Evolutionary conservation across 495 filamentous ascomycete genomes (phyloP), one percentile per base, ranked within the genome.

Genomic region (Penicillium mononematosum): DNA sequence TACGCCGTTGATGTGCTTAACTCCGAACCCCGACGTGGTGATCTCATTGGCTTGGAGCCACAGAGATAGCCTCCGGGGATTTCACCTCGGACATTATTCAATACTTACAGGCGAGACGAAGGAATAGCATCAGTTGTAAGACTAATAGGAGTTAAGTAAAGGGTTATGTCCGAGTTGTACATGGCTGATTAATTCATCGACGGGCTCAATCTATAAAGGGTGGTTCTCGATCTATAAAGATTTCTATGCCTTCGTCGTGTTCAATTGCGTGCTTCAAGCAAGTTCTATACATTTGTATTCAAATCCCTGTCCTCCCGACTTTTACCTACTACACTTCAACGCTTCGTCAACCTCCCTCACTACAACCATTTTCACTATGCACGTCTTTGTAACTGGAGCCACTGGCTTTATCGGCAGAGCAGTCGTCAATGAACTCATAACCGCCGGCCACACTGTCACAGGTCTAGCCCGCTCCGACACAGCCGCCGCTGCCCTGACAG

Each of bases 331-430:
- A 36, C 12, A 16, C 31, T 14, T 36, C 31, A 9, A 9, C 10
- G n/a, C 4, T 45, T 16, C 20, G 5, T 48, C 25, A 12, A 20
- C 9, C 25, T 29, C 16, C 9, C 19, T 27, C 14, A 16, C 6
- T 8, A 27, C 19, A 36, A n/a, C 12, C 19, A 24, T 38, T 11
- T 19, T 44, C 55, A 53, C 43, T 11, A 64, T 67, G 64, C 64
- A 48, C 25, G 56, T 80, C 61, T 81, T 83, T 54, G 67, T 82
- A 42, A 81, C 80, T 20, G 78, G 78, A 42, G 71, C 75, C 8
- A 70, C 73, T 41, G 78, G 78, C 65, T 78, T 71, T 51, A 69
- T 82, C 50, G 79, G 79, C 60, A 50, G 58, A 27, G 71, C 71
- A 7, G 68, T 80, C 12, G 67, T 75, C 25, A 55, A 75, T 39